Evolutionary conservation across 768 basidiomycete genomes (phyloP).

Genomic region (Lentinula lateritia): DNA sequence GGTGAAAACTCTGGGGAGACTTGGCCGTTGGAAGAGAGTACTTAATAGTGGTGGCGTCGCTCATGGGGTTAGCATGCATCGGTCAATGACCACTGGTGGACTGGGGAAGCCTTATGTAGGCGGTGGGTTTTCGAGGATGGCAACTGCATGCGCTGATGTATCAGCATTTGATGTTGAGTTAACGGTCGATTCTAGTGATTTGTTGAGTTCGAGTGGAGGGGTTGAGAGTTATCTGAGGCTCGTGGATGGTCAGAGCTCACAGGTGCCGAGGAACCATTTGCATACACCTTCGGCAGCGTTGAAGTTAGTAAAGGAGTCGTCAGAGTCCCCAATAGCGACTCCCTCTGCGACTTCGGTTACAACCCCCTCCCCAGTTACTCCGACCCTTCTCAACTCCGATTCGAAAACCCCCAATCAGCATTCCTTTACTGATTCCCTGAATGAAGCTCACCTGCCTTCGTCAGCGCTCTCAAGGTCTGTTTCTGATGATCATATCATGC

Average conservation of each 20-base stretch:
- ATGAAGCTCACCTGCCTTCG: not conserved
- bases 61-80: not conserved
- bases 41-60: slow-evolving; percentile 42
- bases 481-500: not conserved
- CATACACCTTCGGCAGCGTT: not conserved
- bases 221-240: slow-evolving; percentile 64
- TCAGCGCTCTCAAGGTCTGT: not conserved
- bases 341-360: not conserved
- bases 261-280: not conserved
- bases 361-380: not conserved
- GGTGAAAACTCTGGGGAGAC: slow-evolving; percentile 74
- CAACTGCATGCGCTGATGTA: slow-evolving; percentile 39
- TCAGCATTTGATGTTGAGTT: slow-evolving; percentile 71
- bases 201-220: slow-evolving; percentile 55
- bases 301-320: not conserved
- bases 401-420: not conserved
- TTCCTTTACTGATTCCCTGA: not conserved
- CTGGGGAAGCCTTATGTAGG: not conserved
- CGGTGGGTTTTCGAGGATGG: slow-evolving; percentile 1
- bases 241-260: slow-evolving; percentile 29
- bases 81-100: not conserved
- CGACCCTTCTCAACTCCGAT: not conserved
- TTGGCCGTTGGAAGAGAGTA: slow-evolving; percentile 81
- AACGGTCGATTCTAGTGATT: slow-evolving; percentile 46
- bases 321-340: not conserved